Evolutionary conservation across 2,329 filamentous ascomycete species (phyloP), one percentile per base, ranked within the genome.

Genomic region (Metarhizium sp.): DNA sequence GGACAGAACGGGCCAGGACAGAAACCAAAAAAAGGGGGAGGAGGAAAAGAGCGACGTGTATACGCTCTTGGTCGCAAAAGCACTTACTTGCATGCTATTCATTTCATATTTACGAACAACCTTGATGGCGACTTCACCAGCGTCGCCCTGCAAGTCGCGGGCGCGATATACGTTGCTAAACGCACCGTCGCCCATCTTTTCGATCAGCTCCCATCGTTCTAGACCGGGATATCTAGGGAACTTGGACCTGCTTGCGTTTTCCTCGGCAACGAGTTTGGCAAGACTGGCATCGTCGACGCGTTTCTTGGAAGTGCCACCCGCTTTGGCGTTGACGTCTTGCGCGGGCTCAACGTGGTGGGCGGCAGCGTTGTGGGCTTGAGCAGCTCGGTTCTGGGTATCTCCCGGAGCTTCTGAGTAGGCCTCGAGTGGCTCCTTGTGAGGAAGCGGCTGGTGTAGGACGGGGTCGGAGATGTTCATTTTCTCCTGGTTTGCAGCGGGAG

Each of bases 101-200:
- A 99, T 96, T 75, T 99, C 94, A 70, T 90, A 97, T 75, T 97
- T 97, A 67, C 94, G 88, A 60, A 99, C 94, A 52, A 99, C 94
- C 73, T 99, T 99, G 79, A 99, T 97, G 63, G 92, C 94, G 38
- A 94, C 91, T 69, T 97, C 87, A 61, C 82, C 84, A 59, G 82
- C 81, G 59, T 85, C 78, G 45, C 88, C 87, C 6, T 84, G 79
- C 49, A 75, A 69, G 69, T 99, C 94, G 62, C 80, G 82, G 42
- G 94, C 94, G 43, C 90, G 86, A 73, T 97, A 99, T 61, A 99
- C 94, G 67, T 97, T 97, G 77, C 92, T 97, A 79, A 99, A 99
- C 58, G 94, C 94, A 59, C 94, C 94, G 63, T 97, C 94, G 61
- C 94, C 94, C 92, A 99, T 99, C 80, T 97, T 97, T 74, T 96